These are phyloP conservation scores for Paragyromitra xinjiangensis DNA, from an alignment of 495 filamentous ascomycete species.

Conservation along the genomic window DNA sequence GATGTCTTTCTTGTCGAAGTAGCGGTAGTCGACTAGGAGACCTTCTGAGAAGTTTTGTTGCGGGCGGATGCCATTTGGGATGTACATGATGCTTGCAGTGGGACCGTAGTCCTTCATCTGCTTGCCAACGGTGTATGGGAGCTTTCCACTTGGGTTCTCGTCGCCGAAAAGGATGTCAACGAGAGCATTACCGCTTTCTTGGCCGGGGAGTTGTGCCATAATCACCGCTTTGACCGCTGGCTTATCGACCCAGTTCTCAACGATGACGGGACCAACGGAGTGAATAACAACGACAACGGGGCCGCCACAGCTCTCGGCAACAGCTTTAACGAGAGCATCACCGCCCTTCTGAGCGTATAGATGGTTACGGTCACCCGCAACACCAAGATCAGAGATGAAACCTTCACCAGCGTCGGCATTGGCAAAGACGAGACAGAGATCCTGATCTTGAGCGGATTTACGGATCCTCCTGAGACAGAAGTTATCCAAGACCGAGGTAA, in stretches of 20 bases:
- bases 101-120: slow-evolving; percentile 82
- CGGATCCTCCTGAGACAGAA: slow-evolving; percentile 29
- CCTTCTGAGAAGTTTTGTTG: slow-evolving; percentile 88
- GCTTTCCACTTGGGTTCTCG: slow-evolving; percentile 82
- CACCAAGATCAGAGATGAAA: slow-evolving; percentile 68
- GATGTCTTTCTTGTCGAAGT: slow-evolving; percentile 80
- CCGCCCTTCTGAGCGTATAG: slow-evolving; percentile 80
- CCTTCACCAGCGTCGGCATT: slow-evolving; percentile 71
- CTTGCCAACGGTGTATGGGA: slow-evolving; percentile 92
- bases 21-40: slow-evolving; percentile 86
- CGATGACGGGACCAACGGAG: slow-evolving; percentile 82
- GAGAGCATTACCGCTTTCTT: slow-evolving; percentile 88
- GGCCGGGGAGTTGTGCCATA: slow-evolving; percentile 85
- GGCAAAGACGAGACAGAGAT: slow-evolving; percentile 68
- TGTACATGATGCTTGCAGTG: slow-evolving; percentile 76
- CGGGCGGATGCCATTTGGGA: slow-evolving; percentile 75
- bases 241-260: slow-evolving; percentile 85
- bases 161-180: slow-evolving; percentile 85
- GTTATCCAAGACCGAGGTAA: slow-evolving; percentile 49
- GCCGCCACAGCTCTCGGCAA: slow-evolving; percentile 76
- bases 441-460: slow-evolving; percentile 37
- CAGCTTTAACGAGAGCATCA: slow-evolving; percentile 73
- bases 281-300: slow-evolving; percentile 87
- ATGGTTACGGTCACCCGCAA: slow-evolving; percentile 84
- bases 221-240: slow-evolving; percentile 82